Conservation (phyloP, 257 asterid genomes). For the Anisodus acutangulus region DNA sequence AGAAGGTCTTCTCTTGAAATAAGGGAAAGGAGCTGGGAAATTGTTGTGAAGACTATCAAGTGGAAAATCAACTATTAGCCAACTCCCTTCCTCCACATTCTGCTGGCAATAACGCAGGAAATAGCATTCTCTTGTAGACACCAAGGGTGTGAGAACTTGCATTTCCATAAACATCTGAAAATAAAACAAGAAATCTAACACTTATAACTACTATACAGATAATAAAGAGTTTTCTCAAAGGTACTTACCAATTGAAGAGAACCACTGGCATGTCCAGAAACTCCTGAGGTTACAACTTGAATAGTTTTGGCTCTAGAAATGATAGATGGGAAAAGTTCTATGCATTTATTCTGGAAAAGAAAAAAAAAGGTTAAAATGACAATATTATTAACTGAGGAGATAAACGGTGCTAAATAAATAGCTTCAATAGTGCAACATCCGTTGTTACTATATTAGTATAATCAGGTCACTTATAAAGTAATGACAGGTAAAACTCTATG, state of each 20-base stretch:
- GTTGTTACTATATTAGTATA: neutral
- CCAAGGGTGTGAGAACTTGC: constrained; percentile 79
- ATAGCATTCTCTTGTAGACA: constrained; percentile 80
- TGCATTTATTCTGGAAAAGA: constrained; percentile 73
- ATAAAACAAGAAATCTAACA: neutral
- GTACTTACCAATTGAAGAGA: constrained; percentile 79
- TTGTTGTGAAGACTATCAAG: constrained; percentile 62
- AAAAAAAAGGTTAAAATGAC: neutral
- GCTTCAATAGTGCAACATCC: neutral
- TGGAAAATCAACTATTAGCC: constrained; percentile 90
- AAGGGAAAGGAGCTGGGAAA: constrained; percentile 62
- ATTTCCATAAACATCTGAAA: constrained; percentile 86
- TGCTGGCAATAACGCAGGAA: constrained; percentile 94
- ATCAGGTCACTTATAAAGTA: neutral
- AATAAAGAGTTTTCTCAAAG: neutral
- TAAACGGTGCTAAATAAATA: neutral
- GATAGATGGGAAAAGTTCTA: constrained; percentile 87
- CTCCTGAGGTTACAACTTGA: constrained; percentile 71
- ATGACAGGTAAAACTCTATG: neutral
- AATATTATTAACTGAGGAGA: neutral
- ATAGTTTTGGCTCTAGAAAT: constrained; percentile 89
- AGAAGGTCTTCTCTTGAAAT: constrained; percentile 75
- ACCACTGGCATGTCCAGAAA: constrained; percentile 77
- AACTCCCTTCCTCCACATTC: constrained; percentile 74
- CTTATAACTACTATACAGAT: neutral